Evolutionary conservation across 2,329 filamentous ascomycete species (phyloP).

Genomic region (Aureobasidium sp.): DNA sequence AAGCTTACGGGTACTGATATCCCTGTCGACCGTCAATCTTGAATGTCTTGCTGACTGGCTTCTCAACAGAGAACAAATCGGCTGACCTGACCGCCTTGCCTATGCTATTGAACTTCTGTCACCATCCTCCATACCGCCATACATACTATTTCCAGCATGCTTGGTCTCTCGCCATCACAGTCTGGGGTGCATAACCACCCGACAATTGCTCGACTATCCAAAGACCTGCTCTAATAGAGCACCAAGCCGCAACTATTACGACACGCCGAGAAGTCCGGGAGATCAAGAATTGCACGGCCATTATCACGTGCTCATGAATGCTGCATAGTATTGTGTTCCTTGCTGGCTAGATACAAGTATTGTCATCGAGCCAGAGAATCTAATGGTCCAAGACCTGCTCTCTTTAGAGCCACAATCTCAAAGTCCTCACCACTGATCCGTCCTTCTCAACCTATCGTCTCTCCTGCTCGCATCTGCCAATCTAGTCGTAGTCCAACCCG

Average conservation of each 20-base stretch:
- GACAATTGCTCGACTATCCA: neutral
- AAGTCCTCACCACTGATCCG: neutral
- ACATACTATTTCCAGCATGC: neutral
- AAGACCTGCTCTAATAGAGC: too few relatives aligned
- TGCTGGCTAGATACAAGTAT: neutral
- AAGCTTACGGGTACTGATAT: slow-evolving; percentile 32
- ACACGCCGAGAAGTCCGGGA: too few relatives aligned
- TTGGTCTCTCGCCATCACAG: neutral
- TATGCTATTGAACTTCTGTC: neutral
- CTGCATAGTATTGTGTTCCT: neutral
- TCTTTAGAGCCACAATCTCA: neutral
- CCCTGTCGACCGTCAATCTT: neutral
- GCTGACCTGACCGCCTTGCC: neutral
- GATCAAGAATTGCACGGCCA: neutral
- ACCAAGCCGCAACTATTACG: neutral
- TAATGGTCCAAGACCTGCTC: neutral
- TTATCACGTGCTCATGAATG: neutral
- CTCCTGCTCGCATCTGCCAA: neutral
- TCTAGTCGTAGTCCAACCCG: slow-evolving; percentile 4
- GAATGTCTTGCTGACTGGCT: neutral
- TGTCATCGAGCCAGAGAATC: neutral
- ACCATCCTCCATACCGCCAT: neutral
- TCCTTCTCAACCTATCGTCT: neutral
- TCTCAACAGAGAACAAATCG: neutral
- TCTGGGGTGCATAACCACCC: neutral